Evolutionary conservation across 2,329 filamentous ascomycete genomes (phyloP), one percentile per base, ranked within the genome.

Genomic region (Fusarium humuli): DNA sequence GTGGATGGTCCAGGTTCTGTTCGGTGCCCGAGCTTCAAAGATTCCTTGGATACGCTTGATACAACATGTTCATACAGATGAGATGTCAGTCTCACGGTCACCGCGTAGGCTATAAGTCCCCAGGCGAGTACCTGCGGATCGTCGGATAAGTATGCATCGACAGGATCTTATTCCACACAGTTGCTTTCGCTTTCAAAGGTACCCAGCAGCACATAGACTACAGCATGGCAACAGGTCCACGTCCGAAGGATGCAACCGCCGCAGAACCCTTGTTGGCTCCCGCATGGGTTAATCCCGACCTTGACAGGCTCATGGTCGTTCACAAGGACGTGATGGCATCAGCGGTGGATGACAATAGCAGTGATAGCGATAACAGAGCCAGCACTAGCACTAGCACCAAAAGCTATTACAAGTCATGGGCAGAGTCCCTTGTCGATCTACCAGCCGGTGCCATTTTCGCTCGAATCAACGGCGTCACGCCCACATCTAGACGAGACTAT

Each of bases 241-340:
- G 48, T 20, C 29, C 30, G 20, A 50, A 37, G 48, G 48, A 25
- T 50, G 16, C 30, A 13, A 50, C 16, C 48, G 22, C 16, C 14
- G 48, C 48, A 34, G 48, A 50, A 27, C 48, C 48, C 48, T 50
- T 40, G 48, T n/a, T 50, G 14, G 48, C 32, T 50, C 48, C 48
- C 22, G 48, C 48, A 50, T 50, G 48, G 48, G 48, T 50, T 50
- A 50, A 50, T 25, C 48, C 48, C 32, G 48, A 50, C 48, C 32
- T 50, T 37, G 32, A 23, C 32, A 34, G 48, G 48, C 48, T 50
- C 5, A 50, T 50, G 48, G 32, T 50, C 14, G 22, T 50, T 14
- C 48, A 50, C 48, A 50, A 50, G 32, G 32, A 50, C 16, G 48
- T 34, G 32, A 27, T n/a, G 32, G 23, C n/a, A 49, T 11, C 27